phyloP scores from a whole-genome alignment of 768 basidiomycete species.

The Dendrothele bispora region DNA sequence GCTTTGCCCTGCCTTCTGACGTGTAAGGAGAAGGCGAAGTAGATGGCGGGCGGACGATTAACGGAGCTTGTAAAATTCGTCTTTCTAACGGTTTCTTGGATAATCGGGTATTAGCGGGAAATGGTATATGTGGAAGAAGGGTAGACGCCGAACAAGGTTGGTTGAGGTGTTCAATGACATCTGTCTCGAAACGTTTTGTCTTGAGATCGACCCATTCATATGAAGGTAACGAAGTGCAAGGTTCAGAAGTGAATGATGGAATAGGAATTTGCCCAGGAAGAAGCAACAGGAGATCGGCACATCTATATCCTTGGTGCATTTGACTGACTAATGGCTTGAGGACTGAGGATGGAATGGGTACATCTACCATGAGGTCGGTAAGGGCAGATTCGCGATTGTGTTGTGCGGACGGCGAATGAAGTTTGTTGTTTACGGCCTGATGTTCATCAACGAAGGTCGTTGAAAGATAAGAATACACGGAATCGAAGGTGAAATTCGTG shows the following conservation, averaged over 20 bases:
- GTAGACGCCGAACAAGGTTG: constrained; percentile 24
- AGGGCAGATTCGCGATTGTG: background rate
- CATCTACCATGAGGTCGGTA: constrained; percentile 43
- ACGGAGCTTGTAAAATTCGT: constrained; percentile 50
- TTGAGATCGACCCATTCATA: constrained; percentile 59
- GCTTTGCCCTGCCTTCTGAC: constrained; percentile 44
- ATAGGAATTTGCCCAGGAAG: constrained; percentile 77
- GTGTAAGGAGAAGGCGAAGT: constrained; percentile 46
- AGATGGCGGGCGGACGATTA: constrained; percentile 67
- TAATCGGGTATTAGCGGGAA: constrained; percentile 20
- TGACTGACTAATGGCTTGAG: constrained; percentile 65
- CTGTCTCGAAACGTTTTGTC: constrained; percentile 42
- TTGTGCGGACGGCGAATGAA: constrained; percentile 15
- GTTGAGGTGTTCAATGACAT: constrained; percentile 44
- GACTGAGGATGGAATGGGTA: constrained; percentile 48
- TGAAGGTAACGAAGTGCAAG: constrained; percentile 57
- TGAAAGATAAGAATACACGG: constrained; percentile 76
- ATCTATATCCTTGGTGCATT: constrained; percentile 63
- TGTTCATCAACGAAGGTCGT: constrained; percentile 49
- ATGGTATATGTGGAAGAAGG: constrained; percentile 45
- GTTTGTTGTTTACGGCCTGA: constrained; percentile 13
- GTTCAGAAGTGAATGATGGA: constrained; percentile 58
- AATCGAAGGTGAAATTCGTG: constrained; percentile 86
- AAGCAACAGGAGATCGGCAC: constrained; percentile 68
- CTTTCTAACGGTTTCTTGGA: constrained; percentile 30